Percentiles rank a stretch among this genome's conserved stretches.
Evolutionary conservation across 257 asterid species (phyloP).

Genomic region (Salvia hispanica): DNA sequence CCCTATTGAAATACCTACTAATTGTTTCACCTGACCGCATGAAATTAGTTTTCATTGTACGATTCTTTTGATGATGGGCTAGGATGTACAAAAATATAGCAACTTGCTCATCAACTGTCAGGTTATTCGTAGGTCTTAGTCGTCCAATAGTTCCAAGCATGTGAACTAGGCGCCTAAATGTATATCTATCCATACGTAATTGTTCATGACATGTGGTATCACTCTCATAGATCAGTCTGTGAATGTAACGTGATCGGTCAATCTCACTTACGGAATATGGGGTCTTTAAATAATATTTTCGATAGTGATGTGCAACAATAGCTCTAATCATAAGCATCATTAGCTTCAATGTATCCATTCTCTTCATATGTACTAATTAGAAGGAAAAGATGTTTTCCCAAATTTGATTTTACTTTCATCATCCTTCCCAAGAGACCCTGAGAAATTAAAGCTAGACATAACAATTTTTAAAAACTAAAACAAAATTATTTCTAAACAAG

Average conservation of each 20-base stretch:
- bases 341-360: not conserved
- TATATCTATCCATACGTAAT: not conserved
- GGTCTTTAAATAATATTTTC: not conserved
- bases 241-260: too few species aligned
- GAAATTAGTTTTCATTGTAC: too few species aligned
- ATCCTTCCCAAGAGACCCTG: too few species aligned
- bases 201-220: too few species aligned
- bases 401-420: too few species aligned
- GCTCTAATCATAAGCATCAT: not conserved
- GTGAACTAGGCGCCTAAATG: not conserved
- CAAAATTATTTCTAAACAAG: too few species aligned
- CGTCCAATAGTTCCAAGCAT: not conserved
- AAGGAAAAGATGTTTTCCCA: not conserved
- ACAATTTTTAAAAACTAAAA: too few species aligned
- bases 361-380: not conserved
- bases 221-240: too few species aligned
- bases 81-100: not conserved
- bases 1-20: too few species aligned
- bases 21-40: too few species aligned
- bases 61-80: not conserved
- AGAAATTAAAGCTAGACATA: too few species aligned
- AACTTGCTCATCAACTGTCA: not conserved
- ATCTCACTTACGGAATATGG: not conserved
- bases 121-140: not conserved
- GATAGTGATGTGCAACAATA: not conserved